Conservation (phyloP, 768 basidiomycete species). For the Cyathus striatus region DNA sequence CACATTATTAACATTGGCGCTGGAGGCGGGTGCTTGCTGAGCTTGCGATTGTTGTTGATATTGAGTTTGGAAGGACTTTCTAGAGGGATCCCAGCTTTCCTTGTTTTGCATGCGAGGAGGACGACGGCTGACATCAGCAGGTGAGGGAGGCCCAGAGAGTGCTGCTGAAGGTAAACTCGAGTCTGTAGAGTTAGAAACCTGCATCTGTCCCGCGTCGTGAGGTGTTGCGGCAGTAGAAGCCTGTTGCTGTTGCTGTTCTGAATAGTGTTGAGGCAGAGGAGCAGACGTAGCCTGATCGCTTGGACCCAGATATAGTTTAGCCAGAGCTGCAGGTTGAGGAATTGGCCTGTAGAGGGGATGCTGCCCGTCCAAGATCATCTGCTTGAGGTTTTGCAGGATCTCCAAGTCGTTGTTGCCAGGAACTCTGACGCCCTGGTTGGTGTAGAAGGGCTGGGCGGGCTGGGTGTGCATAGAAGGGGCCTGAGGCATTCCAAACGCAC, state of each 20-base stretch:
- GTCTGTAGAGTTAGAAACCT: neutral
- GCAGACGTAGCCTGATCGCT: slow-evolving; percentile 15
- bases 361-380: slow-evolving; percentile 64
- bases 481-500: slow-evolving; percentile 21
- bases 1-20: slow-evolving; percentile 1
- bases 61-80: neutral
- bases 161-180: neutral
- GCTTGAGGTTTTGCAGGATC: slow-evolving; percentile 70
- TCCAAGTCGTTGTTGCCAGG: slow-evolving; percentile 67
- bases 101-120: slow-evolving; percentile 8
- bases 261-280: neutral
- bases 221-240: neutral
- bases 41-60: neutral
- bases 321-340: slow-evolving; percentile 62
- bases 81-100: slow-evolving; percentile 3
- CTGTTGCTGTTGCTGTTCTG: neutral
- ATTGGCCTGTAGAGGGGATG: slow-evolving; percentile 66
- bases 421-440: too few species aligned
- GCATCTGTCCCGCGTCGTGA: neutral
- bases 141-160: slow-evolving; percentile 2
- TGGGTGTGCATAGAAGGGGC: slow-evolving; percentile 14
- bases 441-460: slow-evolving; percentile 10
- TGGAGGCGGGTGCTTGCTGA: neutral
- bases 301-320: slow-evolving; percentile 60
- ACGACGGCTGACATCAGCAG: slow-evolving; percentile 4